phyloP scores from a whole-genome alignment of 2,329 filamentous ascomycete genomes.

The Triangularia setosa region DNA sequence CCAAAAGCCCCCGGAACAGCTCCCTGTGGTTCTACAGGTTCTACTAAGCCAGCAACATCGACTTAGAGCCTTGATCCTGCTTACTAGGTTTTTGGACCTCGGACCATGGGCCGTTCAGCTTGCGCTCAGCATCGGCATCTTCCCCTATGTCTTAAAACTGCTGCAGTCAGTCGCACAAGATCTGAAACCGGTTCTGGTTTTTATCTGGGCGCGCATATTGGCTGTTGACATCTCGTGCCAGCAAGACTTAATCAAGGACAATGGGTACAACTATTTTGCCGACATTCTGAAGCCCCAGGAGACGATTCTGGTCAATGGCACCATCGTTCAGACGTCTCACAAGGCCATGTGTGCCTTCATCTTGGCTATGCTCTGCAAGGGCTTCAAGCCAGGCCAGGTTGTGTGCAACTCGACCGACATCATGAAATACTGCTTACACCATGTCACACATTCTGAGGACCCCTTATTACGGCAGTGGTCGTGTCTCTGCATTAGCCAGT shows the following conservation, averaged over 20 bases:
- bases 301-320: slow-evolving; percentile 78
- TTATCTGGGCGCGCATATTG: slow-evolving; percentile 95
- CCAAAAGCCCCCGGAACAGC: slow-evolving; percentile 85
- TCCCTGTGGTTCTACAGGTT: slow-evolving; percentile 94
- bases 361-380: slow-evolving; percentile 93
- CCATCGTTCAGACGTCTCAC: slow-evolving; percentile 66
- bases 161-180: slow-evolving; percentile 92
- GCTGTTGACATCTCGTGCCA: slow-evolving; percentile 94
- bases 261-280: slow-evolving; percentile 95
- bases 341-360: slow-evolving; percentile 99
- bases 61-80: slow-evolving; percentile 81
- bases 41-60: slow-evolving; percentile 93
- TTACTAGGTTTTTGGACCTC: slow-evolving; percentile 90
- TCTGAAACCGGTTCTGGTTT: slow-evolving; percentile 97
- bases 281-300: slow-evolving; percentile 83
- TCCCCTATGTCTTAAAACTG: slow-evolving; percentile 96
- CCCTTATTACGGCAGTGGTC: slow-evolving; percentile 91
- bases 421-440: slow-evolving; percentile 79
- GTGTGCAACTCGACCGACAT: slow-evolving; percentile 89
- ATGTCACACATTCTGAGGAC: slow-evolving; percentile 82
- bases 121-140: slow-evolving; percentile 94
- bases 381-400: slow-evolving; percentile 84
- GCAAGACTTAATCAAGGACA: slow-evolving; percentile 90
- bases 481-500: slow-evolving; percentile 88
- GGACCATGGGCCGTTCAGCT: slow-evolving; percentile 99